Base-by-base conservation (phyloP, 2,329 filamentous ascomycete genomes). In the Torrubiella hemipterigena region DNA sequence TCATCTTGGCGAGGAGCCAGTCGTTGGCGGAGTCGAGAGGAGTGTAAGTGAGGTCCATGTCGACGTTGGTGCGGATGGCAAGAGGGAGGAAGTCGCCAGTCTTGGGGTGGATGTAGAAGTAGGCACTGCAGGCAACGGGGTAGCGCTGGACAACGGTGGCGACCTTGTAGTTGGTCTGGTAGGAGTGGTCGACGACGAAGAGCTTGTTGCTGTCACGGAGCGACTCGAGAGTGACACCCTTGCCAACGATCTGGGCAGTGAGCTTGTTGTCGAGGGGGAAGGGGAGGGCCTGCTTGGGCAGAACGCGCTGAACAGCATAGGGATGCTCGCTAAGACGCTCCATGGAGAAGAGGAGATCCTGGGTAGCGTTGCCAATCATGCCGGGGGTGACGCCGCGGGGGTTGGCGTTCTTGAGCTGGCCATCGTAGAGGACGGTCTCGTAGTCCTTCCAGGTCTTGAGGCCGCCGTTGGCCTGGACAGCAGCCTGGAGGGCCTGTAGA, bases 1-100 rank as follows among this genome's bases (percentile, higher is more conserved):
- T 52, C 26, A 66, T 58, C 47, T 69, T 68, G 6, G 64, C 65
- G 5, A 69, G 43, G 6, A 65, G 43, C 65, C 64, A 69, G 43
- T 69, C 63, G n/a, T 55, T 52, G 4, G 42, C 16, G 1, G 38
- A 31, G 35, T 69, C 64, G 1, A 51, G 41, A 3, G 63, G 63
- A 3, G 64, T 68, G 43, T 69, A 69, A 6, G 58, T 49, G 17
- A 47, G 30, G 9, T 44, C 39, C 17, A 28, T 21, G 12, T 54
- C 55, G 11, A 50, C 47, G 34, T 65, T 63, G n/a, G 61, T 59
- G 36, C 58, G 55, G 38, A 68, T 63, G 3, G 62, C 63, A 15
- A 69, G 47, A 4, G 64, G 65, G 6, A 68, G 43, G 36, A 67
- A 64, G 23, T 65, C 45, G 9, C 50, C 51, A 5, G 50, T 52